phyloP scores from a whole-genome alignment of 768 basidiomycete species.

The Inosperma sp. region DNA sequence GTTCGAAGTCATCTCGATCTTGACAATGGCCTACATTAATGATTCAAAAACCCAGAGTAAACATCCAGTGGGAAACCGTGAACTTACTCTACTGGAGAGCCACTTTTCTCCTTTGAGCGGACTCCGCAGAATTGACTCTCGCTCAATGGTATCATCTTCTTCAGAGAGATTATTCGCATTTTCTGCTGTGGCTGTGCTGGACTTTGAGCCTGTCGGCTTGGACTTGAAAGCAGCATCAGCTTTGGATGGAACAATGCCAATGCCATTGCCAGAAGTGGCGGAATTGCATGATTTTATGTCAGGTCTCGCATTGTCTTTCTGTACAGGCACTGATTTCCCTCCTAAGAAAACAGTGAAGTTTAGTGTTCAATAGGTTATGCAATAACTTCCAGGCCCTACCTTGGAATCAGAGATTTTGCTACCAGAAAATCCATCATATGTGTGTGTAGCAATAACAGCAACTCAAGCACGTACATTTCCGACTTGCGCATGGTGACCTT shows the following conservation, averaged over 20 bases:
- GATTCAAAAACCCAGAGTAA: neutral
- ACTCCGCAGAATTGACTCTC: constrained; percentile 2
- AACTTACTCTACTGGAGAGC: neutral
- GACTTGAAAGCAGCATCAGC: neutral
- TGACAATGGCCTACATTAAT: neutral
- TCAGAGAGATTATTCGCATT: neutral
- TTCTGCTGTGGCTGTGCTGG: neutral
- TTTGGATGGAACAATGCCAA: neutral
- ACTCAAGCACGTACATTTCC: too few species aligned
- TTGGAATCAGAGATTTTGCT: too few species aligned
- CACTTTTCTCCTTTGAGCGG: neutral
- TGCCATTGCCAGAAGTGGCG: neutral
- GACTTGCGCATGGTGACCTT: too few species aligned
- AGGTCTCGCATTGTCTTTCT: too few species aligned
- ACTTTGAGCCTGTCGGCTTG: too few species aligned
- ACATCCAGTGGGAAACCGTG: too few species aligned
- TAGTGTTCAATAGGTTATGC: too few species aligned
- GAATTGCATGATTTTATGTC: neutral
- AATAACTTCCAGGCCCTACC: too few species aligned
- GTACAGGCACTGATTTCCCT: too few species aligned
- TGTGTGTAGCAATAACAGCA: too few species aligned
- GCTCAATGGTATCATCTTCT: neutral
- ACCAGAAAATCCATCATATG: too few species aligned
- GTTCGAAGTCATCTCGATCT: neutral
- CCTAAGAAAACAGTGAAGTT: too few species aligned